Base-by-base conservation (phyloP, 495 filamentous ascomycete genomes). In the Podospora australis region DNA sequence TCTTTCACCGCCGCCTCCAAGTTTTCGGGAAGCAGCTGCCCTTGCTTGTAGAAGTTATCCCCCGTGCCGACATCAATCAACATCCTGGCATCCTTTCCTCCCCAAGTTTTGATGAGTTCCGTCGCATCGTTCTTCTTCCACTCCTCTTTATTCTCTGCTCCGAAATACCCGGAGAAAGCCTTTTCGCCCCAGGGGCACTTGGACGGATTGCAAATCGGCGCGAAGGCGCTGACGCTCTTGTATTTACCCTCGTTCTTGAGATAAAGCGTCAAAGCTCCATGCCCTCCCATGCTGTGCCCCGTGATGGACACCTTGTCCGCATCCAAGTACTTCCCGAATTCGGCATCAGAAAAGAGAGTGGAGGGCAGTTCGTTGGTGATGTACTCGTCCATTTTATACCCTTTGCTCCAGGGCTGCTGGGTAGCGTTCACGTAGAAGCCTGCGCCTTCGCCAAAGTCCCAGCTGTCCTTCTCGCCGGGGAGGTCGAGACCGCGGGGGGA, bases 381-480 rank as follows among this genome's bases (percentile, higher is more conserved):
- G 69, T 98, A 98, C 53, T 73, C 83, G 70, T 96, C 87, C 92
- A 98, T 98, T 48, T 84, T 83, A 66, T 97, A 97, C 44, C 84
- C 79, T 14, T 68, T 67, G 26, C 65, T 67, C 74, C 81, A 98
- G 1, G 87, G 88, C 2, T 75, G 73, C 25, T 72, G 73, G 1
- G 86, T 92, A 7, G 92, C 94, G 65, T 98, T 83, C 56, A 98
- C 72, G 76, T 98, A 98, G 77, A 98, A 97, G 35, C 88, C 86
- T 6, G 92, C 92, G 17, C 84, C 90, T 38, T 77, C 75, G 52
- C 92, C 92, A 62, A 97, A 97, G 69, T 97, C 92, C 69, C 81
- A 97, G 26, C 72, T 53, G 32, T 92, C 90, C 53, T 88, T 80
- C 66, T 95, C 88, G 57, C 87, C 88, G 24, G 81, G 67, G 39